Evolutionary conservation across 1,284 basidiomycete genomes (phyloP).

Genomic region (Malassezia cuniculi): DNA sequence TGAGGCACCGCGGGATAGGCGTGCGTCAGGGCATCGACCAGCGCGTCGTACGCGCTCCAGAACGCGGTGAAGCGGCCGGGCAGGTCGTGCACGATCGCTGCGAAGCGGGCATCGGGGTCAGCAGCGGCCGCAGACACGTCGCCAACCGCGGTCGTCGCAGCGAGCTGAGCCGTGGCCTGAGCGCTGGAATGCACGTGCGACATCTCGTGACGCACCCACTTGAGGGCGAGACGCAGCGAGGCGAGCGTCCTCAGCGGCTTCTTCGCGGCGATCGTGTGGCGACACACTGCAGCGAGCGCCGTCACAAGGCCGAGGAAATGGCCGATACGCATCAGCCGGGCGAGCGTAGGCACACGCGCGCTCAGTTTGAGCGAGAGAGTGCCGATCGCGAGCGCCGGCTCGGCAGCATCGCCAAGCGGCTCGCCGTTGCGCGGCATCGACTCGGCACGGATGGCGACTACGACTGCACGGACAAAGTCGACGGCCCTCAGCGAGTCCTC

Average conservation of each 20-base stretch:
- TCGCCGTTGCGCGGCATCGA: constrained; percentile 16
- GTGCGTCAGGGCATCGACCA: constrained; percentile 55
- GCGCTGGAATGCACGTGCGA: constrained; percentile 14
- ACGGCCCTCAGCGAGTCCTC: constrained; percentile 25
- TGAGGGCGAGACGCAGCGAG: constrained; percentile 69
- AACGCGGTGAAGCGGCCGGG: no score
- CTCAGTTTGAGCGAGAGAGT: constrained; percentile 9
- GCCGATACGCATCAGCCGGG: constrained; percentile 55
- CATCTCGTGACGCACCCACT: constrained; percentile 53
- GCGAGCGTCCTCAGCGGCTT: constrained; percentile 61
- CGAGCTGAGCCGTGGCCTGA: constrained; percentile 14
- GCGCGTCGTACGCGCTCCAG: constrained; percentile 60
- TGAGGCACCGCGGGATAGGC: constrained; percentile 55
- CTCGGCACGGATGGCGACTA: constrained; percentile 27
- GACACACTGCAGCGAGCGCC: constrained; percentile 56
- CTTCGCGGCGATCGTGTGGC: constrained; percentile 49
- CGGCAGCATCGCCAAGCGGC: constrained; percentile 50
- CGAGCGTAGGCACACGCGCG: constrained; percentile 51
- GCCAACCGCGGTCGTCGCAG: constrained; percentile 10
- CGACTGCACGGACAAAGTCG: constrained; percentile 31
- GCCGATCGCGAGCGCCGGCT: constrained; percentile 48
- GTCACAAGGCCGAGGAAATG: constrained; percentile 64
- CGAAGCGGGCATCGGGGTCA: constrained; percentile 40
- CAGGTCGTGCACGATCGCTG: constrained; percentile 32
- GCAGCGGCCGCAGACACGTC: constrained; percentile 40